Conservation (phyloP, 164 flowering plant genomes). For the Nymphaea thermarum region DNA sequence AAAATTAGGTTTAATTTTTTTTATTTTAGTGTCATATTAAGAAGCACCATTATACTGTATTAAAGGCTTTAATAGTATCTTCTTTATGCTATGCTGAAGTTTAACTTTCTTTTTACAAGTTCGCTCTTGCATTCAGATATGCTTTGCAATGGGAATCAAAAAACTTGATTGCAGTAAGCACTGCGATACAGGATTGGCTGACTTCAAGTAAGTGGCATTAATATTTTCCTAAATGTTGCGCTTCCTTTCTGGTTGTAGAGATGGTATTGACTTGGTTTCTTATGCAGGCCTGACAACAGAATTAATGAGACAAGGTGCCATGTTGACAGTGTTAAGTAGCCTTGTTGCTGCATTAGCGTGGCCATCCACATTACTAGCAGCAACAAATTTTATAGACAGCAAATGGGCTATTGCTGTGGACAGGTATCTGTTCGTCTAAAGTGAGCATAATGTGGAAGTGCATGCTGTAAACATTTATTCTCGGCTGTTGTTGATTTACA, state of each 20-base stretch:
- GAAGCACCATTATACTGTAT: too few relatives aligned
- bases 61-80: too few relatives aligned
- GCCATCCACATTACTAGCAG: conserved; percentile 82
- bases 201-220: conserved; percentile 69
- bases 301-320: conserved; percentile 95
- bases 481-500: too few relatives aligned
- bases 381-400: conserved; percentile 88
- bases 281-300: conserved; percentile 59
- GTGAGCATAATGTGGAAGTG: too few relatives aligned
- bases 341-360: conserved; percentile 85
- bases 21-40: too few relatives aligned
- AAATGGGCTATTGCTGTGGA: conserved; percentile 90
- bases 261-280: not conserved
- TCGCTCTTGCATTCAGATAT: conserved; percentile 35
- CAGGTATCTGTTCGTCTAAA: conserved; percentile 34
- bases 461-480: too few relatives aligned
- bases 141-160: conserved; percentile 94
- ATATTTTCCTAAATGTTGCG: not conserved
- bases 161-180: conserved; percentile 90
- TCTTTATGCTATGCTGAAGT: too few relatives aligned
- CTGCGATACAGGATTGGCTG: conserved; percentile 97
- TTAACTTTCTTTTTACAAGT: too few relatives aligned
- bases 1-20: too few relatives aligned
- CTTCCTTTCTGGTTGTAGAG: not conserved
- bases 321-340: conserved; percentile 86